Evolutionary conservation across 306 rosid genomes (phyloP).

Genomic region (Mimosa pudica): DNA sequence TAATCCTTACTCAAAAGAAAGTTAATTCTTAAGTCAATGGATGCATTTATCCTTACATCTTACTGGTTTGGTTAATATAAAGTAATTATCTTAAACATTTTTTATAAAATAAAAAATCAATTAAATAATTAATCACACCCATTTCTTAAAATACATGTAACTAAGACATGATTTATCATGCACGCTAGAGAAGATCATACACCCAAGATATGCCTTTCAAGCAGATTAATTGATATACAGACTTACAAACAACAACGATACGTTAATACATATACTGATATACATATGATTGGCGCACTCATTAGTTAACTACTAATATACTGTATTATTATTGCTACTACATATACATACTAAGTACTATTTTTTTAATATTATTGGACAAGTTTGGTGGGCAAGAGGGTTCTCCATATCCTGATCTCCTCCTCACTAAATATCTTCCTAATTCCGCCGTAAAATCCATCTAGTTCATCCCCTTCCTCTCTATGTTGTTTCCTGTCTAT

Average conservation of each 20-base stretch:
- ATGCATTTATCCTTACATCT: too few species aligned
- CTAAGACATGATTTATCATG: neutral
- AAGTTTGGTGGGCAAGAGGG: slow-evolving; percentile 42
- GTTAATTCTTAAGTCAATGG: too few species aligned
- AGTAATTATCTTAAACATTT: neutral
- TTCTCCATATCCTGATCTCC: slow-evolving; percentile 58
- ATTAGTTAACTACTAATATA: neutral
- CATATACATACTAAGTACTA: too few species aligned
- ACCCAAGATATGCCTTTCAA: neutral
- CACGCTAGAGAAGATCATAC: too few species aligned
- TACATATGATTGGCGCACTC: neutral
- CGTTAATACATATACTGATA: too few species aligned
- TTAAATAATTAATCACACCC: neutral
- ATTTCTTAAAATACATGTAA: neutral
- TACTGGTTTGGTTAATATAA: too few species aligned
- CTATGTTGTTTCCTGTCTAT: slow-evolving; percentile 47
- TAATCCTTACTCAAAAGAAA: too few species aligned
- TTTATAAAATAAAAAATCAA: neutral
- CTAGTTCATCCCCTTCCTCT: slow-evolving; percentile 56
- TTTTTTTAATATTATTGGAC: slow-evolving; percentile 24
- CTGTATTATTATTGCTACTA: too few species aligned
- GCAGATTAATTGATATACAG: neutral
- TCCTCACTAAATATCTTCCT: slow-evolving; percentile 50
- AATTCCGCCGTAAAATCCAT: slow-evolving; percentile 66
- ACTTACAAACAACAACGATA: neutral